Percentiles rank a stretch among this genome's conserved stretches.
Conservation (phyloP, 768 basidiomycete species). For the Clavulina sp. region DNA sequence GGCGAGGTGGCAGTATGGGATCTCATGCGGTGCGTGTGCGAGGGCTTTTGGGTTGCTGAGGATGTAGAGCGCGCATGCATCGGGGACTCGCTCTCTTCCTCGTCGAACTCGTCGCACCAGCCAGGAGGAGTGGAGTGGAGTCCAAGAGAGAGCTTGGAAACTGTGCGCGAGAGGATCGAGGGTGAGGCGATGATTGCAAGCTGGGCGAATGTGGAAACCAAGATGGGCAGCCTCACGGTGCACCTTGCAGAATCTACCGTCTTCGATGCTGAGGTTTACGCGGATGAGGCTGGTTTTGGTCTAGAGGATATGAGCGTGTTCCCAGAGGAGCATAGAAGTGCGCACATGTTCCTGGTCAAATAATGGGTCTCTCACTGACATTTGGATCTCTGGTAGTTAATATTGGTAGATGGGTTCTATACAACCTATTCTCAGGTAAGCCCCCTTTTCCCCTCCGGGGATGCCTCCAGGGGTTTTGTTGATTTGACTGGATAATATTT, state of each 20-base stretch:
- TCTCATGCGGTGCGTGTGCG: slow-evolving; percentile 57
- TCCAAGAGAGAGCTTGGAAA: slow-evolving; percentile 71
- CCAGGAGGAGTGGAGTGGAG: slow-evolving; percentile 28
- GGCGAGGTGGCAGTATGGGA: slow-evolving; percentile 91
- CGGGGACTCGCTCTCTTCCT: slow-evolving; percentile 14
- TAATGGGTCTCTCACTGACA: slow-evolving; percentile 7
- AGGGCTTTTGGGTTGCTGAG: slow-evolving; percentile 47
- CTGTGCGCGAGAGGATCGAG: slow-evolving; percentile 80
- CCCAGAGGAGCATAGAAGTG: slow-evolving; percentile 67
- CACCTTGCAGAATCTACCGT: slow-evolving; percentile 64
- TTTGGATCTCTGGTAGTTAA: slow-evolving; percentile 39
- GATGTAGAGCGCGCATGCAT: no score
- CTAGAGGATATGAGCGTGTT: slow-evolving; percentile 40
- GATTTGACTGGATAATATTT: neutral
- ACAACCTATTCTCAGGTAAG: slow-evolving; percentile 57
- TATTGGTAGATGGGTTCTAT: slow-evolving; percentile 77
- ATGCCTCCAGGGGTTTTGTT: neutral
- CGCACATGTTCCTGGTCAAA: slow-evolving; percentile 17
- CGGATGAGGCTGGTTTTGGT: slow-evolving; percentile 69
- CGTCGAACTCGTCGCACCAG: neutral
- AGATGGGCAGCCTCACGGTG: slow-evolving; percentile 72
- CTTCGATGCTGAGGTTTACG: slow-evolving; percentile 91
- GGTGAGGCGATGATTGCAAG: slow-evolving; percentile 73
- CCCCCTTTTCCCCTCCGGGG: neutral
- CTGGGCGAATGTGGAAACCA: slow-evolving; percentile 84